Evolutionary conservation across 345 rosid genomes (phyloP).

Genomic region (Capsella bursapastoris): DNA sequence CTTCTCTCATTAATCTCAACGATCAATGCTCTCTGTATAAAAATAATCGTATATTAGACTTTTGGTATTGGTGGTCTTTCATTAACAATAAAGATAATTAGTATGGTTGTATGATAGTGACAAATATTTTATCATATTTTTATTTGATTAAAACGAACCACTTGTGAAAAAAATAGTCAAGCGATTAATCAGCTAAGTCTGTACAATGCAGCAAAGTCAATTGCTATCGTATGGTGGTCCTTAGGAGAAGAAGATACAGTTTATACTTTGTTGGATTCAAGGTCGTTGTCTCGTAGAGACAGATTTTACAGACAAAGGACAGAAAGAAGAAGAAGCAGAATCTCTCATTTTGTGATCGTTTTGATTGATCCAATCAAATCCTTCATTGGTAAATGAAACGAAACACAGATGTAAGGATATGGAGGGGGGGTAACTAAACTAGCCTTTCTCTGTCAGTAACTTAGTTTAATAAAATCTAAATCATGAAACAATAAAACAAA

Average conservation of each 20-base stretch:
- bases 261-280: slow-evolving; percentile 14
- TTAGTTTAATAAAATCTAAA: too few relatives aligned
- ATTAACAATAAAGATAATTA: too few relatives aligned
- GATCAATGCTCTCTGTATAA: too few relatives aligned
- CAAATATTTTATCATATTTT: too few relatives aligned
- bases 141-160: too few relatives aligned
- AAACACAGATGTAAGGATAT: not conserved
- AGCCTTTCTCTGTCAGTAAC: slow-evolving; percentile 16
- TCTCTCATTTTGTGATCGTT: slow-evolving; percentile 17
- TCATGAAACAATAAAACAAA: not conserved
- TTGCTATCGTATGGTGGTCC: slow-evolving; percentile 48
- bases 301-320: not conserved
- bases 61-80: too few relatives aligned
- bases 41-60: too few relatives aligned
- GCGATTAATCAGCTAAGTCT: slow-evolving; percentile 70
- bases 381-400: slow-evolving; percentile 27
- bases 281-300: not conserved
- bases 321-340: not conserved
- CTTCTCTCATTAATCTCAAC: too few relatives aligned
- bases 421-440: slow-evolving; percentile 28
- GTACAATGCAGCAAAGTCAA: slow-evolving; percentile 65
- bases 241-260: slow-evolving; percentile 11
- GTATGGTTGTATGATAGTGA: too few relatives aligned
- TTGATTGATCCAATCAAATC: slow-evolving; percentile 3
- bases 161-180: not conserved